Percentiles rank a stretch among this genome's conserved stretches.
Conservation (phyloP, 2,329 filamentous ascomycete species). For the Dactylellina drechsleri region DNA sequence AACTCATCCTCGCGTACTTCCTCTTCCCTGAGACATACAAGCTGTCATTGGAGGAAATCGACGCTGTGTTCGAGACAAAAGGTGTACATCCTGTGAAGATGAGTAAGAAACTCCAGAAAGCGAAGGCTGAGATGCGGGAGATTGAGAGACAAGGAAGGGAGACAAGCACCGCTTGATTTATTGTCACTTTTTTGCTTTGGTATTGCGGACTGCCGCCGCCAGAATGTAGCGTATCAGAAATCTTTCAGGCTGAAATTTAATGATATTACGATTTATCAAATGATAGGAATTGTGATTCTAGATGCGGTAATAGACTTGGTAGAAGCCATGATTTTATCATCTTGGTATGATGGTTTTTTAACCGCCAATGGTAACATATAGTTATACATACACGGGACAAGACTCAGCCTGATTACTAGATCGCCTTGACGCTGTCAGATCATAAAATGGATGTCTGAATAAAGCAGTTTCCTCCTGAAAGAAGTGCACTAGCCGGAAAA, state of each 20-base stretch:
- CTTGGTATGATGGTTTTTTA: not conserved
- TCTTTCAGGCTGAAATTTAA: constrained; percentile 6
- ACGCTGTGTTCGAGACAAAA: constrained; percentile 68
- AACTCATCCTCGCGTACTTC: constrained; percentile 65
- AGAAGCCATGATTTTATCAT: not conserved
- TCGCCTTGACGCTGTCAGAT: not conserved
- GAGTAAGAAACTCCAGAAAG: constrained; percentile 62
- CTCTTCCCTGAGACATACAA: constrained; percentile 68
- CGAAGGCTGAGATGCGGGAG: constrained; percentile 60
- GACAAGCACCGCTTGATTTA: constrained; percentile 13
- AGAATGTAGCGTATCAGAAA: constrained; percentile 19
- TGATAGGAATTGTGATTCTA: not conserved
- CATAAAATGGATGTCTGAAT: constrained; percentile 31
- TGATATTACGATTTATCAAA: constrained; percentile 7
- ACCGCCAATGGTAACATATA: constrained; percentile 1
- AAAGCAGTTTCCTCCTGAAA: constrained; percentile 4
- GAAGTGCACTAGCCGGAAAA: not conserved
- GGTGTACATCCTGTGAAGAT: constrained; percentile 64
- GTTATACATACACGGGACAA: constrained; percentile 12
- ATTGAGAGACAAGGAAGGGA: constrained; percentile 49
- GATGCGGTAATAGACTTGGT: constrained; percentile 18
- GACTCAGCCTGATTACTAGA: constrained; percentile 19
- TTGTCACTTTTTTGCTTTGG: not conserved
- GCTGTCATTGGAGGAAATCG: constrained; percentile 68
- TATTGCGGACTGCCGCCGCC: no score